phyloP scores from a whole-genome alignment of 768 basidiomycete genomes.

The Agrocybe pediades region DNA sequence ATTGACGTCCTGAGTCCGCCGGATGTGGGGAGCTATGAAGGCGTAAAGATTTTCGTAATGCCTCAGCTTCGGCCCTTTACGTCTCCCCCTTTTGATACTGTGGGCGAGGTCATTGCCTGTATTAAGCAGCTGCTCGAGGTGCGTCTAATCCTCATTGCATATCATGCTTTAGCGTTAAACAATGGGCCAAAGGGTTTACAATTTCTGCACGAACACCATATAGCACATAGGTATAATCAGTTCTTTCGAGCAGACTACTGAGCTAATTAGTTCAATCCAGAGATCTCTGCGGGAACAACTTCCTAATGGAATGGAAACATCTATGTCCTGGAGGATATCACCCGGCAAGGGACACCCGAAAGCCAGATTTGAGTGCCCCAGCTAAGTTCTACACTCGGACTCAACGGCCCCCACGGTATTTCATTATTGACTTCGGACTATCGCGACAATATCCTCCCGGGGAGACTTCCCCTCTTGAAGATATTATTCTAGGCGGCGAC shows the following conservation, averaged over 20 bases:
- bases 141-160: background rate
- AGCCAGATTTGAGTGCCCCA: conserved; percentile 17
- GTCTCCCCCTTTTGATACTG: conserved; percentile 19
- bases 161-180: no score
- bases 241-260: background rate
- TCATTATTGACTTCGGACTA: conserved; percentile 39
- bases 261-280: background rate
- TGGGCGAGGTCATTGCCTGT: conserved; percentile 22
- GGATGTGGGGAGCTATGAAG: conserved; percentile 14
- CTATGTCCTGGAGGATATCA: conserved; percentile 19
- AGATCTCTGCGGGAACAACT: conserved; percentile 1
- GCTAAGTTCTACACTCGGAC: conserved; percentile 23
- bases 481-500: conserved; percentile 40
- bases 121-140: conserved; percentile 18
- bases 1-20: conserved; percentile 21
- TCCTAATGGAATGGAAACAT: conserved; percentile 20
- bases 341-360: conserved; percentile 14
- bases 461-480: conserved; percentile 22
- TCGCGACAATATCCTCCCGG: conserved; percentile 27
- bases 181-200: conserved; percentile 12
- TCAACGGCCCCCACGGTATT: conserved; percentile 30
- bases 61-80: conserved; percentile 29
- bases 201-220: conserved; percentile 13
- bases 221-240: conserved; percentile 17
- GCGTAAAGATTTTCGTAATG: conserved; percentile 19